Conservation (phyloP, 306 rosid species). For the Lathyrus tuberosus region DNA sequence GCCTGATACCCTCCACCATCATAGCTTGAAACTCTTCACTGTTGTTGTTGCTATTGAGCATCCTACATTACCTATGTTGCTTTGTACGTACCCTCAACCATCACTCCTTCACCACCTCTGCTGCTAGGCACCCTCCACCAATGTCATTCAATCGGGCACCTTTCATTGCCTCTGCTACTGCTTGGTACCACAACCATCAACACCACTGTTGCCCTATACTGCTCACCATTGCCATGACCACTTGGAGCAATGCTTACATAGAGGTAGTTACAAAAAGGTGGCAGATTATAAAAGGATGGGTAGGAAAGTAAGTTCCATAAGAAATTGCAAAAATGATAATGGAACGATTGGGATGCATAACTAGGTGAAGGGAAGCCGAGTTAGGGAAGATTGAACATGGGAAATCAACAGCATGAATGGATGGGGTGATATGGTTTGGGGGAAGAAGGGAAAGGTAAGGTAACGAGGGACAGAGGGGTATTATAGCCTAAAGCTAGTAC, state of each 20-base stretch:
- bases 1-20: background rate
- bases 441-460: background rate
- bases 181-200: background rate
- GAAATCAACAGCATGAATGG: background rate
- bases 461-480: background rate
- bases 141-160: background rate
- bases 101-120: background rate
- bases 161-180: background rate
- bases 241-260: background rate
- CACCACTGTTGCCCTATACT: too few relatives aligned
- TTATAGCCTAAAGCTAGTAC: background rate
- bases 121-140: background rate
- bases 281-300: background rate
- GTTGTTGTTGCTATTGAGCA: background rate
- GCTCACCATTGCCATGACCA: background rate
- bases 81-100: background rate
- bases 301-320: background rate
- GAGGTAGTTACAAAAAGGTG: background rate
- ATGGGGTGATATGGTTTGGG: background rate
- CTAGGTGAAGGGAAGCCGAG: background rate
- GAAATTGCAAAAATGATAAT: background rate
- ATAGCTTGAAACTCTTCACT: background rate
- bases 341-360: background rate
- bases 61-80: background rate
- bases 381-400: background rate